These are phyloP conservation scores for Leishmania braziliensis DNA, from an alignment of 208 protist genomes.

Conservation along the genomic window DNA sequence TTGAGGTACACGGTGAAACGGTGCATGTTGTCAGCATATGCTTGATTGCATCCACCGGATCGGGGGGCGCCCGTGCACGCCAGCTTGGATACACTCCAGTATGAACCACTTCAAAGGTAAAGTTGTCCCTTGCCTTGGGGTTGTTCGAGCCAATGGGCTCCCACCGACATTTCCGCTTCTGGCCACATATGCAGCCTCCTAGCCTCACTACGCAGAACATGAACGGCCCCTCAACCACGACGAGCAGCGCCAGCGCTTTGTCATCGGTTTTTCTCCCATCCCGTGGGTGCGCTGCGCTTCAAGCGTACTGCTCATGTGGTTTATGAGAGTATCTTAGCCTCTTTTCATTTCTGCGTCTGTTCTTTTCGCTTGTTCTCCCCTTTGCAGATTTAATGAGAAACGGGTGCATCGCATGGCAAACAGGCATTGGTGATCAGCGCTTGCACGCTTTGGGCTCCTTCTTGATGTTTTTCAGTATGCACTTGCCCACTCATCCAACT, in stretches of 20 bases:
- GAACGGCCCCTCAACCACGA: not conserved
- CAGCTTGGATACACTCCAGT: not conserved
- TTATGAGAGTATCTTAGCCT: not conserved
- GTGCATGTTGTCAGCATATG: not conserved
- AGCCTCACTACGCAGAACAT: too few relatives aligned
- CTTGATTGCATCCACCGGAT: not conserved
- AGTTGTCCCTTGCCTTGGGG: not conserved
- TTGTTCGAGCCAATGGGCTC: conserved; percentile 9
- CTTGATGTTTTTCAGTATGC: not conserved
- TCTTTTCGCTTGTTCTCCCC: not conserved
- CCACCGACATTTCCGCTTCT: not conserved
- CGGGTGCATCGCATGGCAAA: not conserved
- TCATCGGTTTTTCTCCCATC: not conserved
- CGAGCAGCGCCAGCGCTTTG: not conserved
- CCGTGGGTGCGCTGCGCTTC: not conserved
- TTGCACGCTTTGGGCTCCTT: not conserved
- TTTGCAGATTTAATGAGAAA: not conserved
- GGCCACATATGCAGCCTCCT: too few relatives aligned
- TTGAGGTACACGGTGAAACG: not conserved
- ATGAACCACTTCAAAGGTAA: not conserved
- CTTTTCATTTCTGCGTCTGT: not conserved
- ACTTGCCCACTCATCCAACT: not conserved
- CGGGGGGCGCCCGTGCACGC: not conserved
- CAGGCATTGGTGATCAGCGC: not conserved
- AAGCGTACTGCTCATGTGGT: not conserved